Base-by-base conservation (phyloP, 805 yeast genomes). In the Cyberlindnera sargentensis region DNA sequence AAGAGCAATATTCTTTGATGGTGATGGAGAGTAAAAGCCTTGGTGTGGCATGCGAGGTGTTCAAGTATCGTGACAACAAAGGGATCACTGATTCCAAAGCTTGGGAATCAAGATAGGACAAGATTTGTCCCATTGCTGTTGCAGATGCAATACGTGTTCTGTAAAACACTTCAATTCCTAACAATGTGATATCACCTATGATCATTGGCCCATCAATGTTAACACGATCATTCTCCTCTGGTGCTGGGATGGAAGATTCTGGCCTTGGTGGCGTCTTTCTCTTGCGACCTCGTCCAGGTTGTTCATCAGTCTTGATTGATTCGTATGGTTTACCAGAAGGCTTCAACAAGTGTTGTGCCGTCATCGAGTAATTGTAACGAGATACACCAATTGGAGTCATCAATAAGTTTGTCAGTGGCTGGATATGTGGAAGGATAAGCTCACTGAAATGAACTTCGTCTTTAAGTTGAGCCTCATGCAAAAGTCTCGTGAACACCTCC, bases 311-410 rank as follows among this genome's bases (percentile, higher is more conserved):
- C 7, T 39, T 29, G 26, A 11, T 20, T 28, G 34, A 39, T 1
- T 46, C 43, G 20, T 24, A 41, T 11, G 43, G 31, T n/a, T 27
- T 26, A 1, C 93, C 95, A 9, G 95, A 84, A 1, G 97, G 95
- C 50, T 85, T 78, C 57, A 91, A 66, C 35, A 93, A 76, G 40
- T 79, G 71, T n/a, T 72, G 67, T 0, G 84, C 68, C 51, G 85
- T 81, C 96, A 93, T 87, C 31, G 79, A 76, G 62, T 87, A 93
- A 53, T 82, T 85, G 60, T 83, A 85, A 50, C 98, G 80, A 4
- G 95, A 84, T 43, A 89, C 80, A 47, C 99, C 99, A 46, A 93
- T 84, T 3, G 99, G 99, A 0, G 98, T 91, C 82, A 87, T 82
- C 37, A 88, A 58, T 36, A 93, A 67, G 11, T 80, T 75, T 42